Evolutionary conservation across 306 rosid species (phyloP).

Genomic region (Clitoria ternatea): DNA sequence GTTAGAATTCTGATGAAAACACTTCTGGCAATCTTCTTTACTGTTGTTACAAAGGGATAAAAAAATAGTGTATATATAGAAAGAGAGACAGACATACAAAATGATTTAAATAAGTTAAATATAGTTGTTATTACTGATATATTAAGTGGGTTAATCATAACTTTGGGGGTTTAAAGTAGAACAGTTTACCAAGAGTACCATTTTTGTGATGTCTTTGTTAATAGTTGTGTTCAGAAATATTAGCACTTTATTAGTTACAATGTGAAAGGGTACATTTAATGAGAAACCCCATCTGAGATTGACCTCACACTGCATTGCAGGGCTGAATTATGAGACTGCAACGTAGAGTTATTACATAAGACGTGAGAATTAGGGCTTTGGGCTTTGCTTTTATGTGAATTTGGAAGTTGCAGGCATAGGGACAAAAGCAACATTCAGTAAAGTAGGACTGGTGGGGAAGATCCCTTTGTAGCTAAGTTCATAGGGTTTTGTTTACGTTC

Average conservation of each 20-base stretch:
- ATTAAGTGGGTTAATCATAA: too few species aligned
- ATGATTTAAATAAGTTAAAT: too few species aligned
- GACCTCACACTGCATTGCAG: constrained; percentile 46
- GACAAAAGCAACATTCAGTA: constrained; percentile 42
- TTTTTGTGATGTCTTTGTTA: constrained; percentile 13
- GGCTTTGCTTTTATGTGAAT: constrained; percentile 43
- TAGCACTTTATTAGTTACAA: background rate
- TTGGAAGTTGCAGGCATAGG: constrained; percentile 33
- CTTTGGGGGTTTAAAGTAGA: too few species aligned
- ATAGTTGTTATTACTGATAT: too few species aligned
- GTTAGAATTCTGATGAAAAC: too few species aligned
- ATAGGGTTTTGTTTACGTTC: constrained; percentile 50
- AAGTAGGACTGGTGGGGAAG: constrained; percentile 37
- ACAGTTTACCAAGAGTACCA: background rate
- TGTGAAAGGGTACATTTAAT: constrained; percentile 30
- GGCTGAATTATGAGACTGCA: constrained; percentile 39
- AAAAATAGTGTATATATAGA: too few species aligned
- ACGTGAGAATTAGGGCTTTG: constrained; percentile 58
- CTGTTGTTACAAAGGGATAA: too few species aligned
- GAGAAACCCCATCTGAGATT: constrained; percentile 44
- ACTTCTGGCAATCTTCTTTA: too few species aligned
- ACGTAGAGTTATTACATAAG: constrained; percentile 49
- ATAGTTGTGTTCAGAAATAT: background rate
- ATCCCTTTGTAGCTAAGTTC: constrained; percentile 45
- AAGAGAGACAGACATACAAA: too few species aligned